Base-by-base conservation (phyloP, 2,329 filamentous ascomycete species). In the Chaetomiaceae sp. region DNA sequence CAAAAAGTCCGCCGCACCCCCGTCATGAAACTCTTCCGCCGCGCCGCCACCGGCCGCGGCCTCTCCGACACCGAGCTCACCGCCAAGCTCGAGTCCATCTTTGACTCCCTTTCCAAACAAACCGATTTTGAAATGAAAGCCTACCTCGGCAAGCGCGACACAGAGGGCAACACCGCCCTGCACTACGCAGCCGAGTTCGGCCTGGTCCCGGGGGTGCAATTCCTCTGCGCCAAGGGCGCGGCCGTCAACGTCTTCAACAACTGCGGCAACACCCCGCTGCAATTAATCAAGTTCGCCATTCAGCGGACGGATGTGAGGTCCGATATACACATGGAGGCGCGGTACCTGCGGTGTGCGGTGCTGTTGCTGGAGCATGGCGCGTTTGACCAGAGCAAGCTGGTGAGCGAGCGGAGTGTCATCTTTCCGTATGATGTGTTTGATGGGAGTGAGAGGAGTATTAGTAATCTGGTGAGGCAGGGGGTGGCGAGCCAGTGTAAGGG, bases 271-370 rank as follows among this genome's bases (percentile, higher is more conserved):
- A 64, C 62, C 19, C 61, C 62, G 15, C 56, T 64, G 34, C 62
- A 64, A 52, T 61, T 64, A 3, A 54, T 64, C 47, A 64, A 64
- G 48, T 64, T 62, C 43, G 62, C 61, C 50, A 64, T 64, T 20
- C 62, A 64, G 40, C 58, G 62, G 4, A 64, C 62, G 36, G 62
- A 64, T 36, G 62, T 64, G 14, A 53, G 59, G n/a, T 61, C 61
- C n/a, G 62, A 64, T 40, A 61, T 64, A 23, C 61, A 64, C 58
- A 64, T 64, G 62, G 62, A 64, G 49, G 62, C 62, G 6, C 53
- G 61, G 5, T 64, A 64, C 34, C 56, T 64, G 20, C 57, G 62
- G 9, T 64, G 62, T 19, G 62, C 62, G 3, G 62, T 64, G 11
- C 25, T 64, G 4, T 37, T 64, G 14, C 44, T 64, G 12, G 62